Conservation (phyloP, 495 filamentous ascomycete species). For the Staphylotrichum tortipilum region DNA sequence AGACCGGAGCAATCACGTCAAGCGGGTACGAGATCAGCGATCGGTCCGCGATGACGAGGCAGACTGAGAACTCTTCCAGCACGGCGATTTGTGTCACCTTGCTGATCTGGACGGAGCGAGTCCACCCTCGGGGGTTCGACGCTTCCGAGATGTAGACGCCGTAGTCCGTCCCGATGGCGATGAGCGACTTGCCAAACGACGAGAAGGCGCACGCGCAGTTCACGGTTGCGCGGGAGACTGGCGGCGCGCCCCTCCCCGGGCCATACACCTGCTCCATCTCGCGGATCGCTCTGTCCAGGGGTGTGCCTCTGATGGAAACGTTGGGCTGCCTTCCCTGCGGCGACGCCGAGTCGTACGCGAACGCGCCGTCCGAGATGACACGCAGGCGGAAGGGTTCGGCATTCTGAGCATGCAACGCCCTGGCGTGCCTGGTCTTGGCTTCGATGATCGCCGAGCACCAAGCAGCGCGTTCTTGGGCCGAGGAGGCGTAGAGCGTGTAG, state of each 20-base stretch:
- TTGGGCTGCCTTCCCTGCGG: constrained; percentile 35
- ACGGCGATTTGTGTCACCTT: constrained; percentile 90
- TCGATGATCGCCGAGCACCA: constrained; percentile 93
- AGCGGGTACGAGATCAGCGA: constrained; percentile 90
- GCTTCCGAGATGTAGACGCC: constrained; percentile 84
- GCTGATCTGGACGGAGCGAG: constrained; percentile 61
- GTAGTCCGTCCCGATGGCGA: constrained; percentile 90
- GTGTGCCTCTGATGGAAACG: constrained; percentile 70
- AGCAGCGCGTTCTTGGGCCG: constrained; percentile 61
- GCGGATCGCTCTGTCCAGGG: constrained; percentile 79
- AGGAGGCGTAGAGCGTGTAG: constrained; percentile 80
- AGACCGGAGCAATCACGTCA: constrained; percentile 73
- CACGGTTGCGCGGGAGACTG: constrained; percentile 73
- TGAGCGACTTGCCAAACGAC: constrained; percentile 72
- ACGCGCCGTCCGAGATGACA: constrained; percentile 87
- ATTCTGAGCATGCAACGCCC: constrained; percentile 80
- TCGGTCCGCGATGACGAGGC: constrained; percentile 83
- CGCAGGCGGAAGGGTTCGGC: constrained; percentile 91
- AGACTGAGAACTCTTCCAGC: constrained; percentile 88
- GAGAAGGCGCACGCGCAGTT: constrained; percentile 91
- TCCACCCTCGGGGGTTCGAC: constrained; percentile 82
- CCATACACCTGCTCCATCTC: constrained; percentile 76
- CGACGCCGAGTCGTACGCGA: constrained; percentile 65
- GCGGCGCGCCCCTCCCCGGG: constrained; percentile 54
- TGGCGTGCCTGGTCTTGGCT: constrained; percentile 87